Evolutionary conservation across 108 stramenopile genomes (phyloP).

Genomic region (Mediolabrus comicus): DNA sequence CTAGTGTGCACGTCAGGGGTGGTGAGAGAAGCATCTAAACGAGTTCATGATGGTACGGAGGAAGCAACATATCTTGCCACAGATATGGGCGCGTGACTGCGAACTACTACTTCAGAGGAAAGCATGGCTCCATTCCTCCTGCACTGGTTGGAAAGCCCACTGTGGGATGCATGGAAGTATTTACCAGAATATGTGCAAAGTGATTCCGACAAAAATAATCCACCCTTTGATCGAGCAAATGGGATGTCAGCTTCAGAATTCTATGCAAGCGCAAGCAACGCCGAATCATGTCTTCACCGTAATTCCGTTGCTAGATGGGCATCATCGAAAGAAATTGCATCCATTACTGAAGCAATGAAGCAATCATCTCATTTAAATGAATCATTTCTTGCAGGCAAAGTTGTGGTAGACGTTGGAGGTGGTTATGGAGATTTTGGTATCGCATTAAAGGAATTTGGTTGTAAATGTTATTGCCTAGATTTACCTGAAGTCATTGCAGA

Average conservation of each 20-base stretch:
- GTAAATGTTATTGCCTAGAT: slow-evolving; percentile 40
- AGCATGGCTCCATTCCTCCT: slow-evolving; percentile 34
- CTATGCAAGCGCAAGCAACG: slow-evolving; percentile 38
- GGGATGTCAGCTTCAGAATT: slow-evolving; percentile 38
- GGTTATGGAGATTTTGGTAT: slow-evolving; percentile 39
- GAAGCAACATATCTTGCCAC: slow-evolving; percentile 29
- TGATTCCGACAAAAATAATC: neutral
- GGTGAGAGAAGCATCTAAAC: slow-evolving; percentile 15
- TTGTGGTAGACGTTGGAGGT: slow-evolving; percentile 40
- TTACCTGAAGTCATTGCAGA: slow-evolving; percentile 38
- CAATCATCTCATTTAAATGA: slow-evolving; percentile 21
- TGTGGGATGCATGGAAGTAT: slow-evolving; percentile 49
- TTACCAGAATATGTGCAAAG: slow-evolving; percentile 35
- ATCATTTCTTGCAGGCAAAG: slow-evolving; percentile 21
- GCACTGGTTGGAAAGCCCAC: slow-evolving; percentile 34
- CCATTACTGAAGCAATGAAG: slow-evolving; percentile 29
- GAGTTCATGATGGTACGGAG: neutral
- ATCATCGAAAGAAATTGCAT: slow-evolving; percentile 34
- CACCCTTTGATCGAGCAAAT: slow-evolving; percentile 43
- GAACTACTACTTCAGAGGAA: neutral
- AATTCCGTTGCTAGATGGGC: slow-evolving; percentile 42
- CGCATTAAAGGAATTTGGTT: slow-evolving; percentile 18
- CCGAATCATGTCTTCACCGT: slow-evolving; percentile 21
- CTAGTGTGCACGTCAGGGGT: slow-evolving; percentile 39
- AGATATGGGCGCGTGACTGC: slow-evolving; percentile 25